Evolutionary conservation across 495 filamentous ascomycete genomes (phyloP).

Genomic region (Podospora tetraspora): DNA sequence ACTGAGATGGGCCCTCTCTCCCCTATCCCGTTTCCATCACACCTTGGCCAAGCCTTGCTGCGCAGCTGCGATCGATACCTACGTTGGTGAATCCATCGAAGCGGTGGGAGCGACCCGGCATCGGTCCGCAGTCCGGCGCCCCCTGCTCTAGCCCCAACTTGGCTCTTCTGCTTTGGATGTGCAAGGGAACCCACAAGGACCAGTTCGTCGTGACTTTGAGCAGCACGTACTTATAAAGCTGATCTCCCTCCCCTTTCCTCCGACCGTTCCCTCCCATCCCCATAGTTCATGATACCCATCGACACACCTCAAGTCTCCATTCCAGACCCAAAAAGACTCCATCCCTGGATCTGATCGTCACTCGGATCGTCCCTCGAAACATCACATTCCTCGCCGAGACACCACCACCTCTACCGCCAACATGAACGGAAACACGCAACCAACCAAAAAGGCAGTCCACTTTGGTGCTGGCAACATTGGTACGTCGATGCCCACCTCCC

Average conservation of each 20-base stretch:
- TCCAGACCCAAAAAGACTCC: neutral
- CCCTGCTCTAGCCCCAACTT: neutral
- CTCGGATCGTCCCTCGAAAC: neutral
- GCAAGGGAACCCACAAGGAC: neutral
- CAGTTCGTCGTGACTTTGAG: conserved; percentile 6
- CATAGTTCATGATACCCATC: conserved; percentile 11
- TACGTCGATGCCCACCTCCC: conserved; percentile 8
- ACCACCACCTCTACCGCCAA: conserved; percentile 3
- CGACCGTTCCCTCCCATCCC: conserved; percentile 13
- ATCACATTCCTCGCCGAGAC: conserved; percentile 2
- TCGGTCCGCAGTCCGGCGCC: neutral
- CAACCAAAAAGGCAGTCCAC: conserved; percentile 76
- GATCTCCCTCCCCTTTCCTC: conserved; percentile 13
- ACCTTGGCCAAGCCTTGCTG: neutral
- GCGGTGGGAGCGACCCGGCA: neutral
- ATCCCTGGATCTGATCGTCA: conserved; percentile 1
- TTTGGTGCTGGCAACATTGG: conserved; percentile 93
- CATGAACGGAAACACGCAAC: conserved; percentile 8
- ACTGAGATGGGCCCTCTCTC: neutral
- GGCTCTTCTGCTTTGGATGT: neutral
- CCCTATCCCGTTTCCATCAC: neutral
- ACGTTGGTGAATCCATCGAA: too few species aligned
- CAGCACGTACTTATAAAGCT: conserved; percentile 17
- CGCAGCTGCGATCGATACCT: too few species aligned
- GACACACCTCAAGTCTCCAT: neutral